Evolutionary conservation across 345 rosid genomes (phyloP).

Genomic region (Eucalyptus tenuipes): DNA sequence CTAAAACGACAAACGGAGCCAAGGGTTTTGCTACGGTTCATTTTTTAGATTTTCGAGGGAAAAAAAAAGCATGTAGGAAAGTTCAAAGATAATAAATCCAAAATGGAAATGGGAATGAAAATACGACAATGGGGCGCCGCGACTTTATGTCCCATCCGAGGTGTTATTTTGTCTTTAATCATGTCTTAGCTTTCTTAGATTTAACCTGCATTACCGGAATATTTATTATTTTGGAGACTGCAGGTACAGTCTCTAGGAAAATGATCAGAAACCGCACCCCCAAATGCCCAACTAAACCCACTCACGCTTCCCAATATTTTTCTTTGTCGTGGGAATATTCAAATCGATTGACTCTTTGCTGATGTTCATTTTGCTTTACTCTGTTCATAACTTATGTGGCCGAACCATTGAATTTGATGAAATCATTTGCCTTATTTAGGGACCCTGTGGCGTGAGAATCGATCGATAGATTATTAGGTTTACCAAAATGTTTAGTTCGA

Average conservation of each 20-base stretch:
- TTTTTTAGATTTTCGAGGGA: not conserved
- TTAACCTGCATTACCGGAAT: not conserved
- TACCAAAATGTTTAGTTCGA: not conserved
- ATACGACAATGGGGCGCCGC: slow-evolving; percentile 11
- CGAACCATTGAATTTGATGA: not conserved
- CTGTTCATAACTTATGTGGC: not conserved
- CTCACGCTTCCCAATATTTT: not conserved
- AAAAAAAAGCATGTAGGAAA: not conserved
- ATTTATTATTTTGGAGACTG: not conserved
- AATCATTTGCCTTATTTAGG: not conserved
- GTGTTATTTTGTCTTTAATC: slow-evolving; percentile 2
- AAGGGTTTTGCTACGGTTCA: not conserved
- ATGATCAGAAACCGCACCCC: not conserved
- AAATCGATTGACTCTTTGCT: not conserved
- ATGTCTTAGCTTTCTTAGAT: slow-evolving; percentile 1
- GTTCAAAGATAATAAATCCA: slow-evolving; percentile 2
- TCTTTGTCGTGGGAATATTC: not conserved
- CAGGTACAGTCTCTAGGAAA: not conserved
- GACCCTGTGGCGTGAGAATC: not conserved
- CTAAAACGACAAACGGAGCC: not conserved
- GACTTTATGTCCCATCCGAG: slow-evolving; percentile 42
- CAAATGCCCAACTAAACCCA: not conserved
- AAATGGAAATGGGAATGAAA: not conserved
- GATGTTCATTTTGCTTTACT: not conserved
- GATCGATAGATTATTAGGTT: not conserved